A percentile compares a stretch with the other conserved stretches of the same genome.
Evolutionary conservation across 176 grass and related monocot species (phyloP).

Genomic region (Avena insularis): DNA sequence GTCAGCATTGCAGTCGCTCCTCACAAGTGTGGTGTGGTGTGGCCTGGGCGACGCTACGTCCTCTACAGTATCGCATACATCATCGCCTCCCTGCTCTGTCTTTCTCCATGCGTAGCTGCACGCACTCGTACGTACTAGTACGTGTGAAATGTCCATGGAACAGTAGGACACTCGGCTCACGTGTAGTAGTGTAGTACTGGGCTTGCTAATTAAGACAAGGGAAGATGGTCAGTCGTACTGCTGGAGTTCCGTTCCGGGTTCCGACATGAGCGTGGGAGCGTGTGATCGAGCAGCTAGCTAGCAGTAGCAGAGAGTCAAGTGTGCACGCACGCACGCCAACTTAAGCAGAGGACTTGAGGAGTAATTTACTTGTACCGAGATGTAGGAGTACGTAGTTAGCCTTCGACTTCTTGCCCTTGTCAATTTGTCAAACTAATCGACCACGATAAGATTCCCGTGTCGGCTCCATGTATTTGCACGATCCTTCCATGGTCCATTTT

Average conservation of each 20-base stretch:
- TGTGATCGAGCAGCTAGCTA: background rate
- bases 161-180: background rate
- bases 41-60: background rate
- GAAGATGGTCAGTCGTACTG: background rate
- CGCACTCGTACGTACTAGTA: background rate
- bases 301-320: background rate
- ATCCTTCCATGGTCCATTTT: background rate
- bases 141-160: background rate
- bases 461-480: background rate
- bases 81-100: background rate
- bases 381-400: background rate
- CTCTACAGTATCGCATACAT: background rate
- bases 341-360: background rate
- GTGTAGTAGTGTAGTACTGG: background rate
- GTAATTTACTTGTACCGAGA: background rate
- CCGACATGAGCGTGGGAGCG: conserved; percentile 25
- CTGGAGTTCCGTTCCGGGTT: background rate
- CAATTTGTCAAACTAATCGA: background rate
- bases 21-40: background rate
- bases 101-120: background rate
- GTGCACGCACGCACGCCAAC: conserved; percentile 8
- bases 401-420: background rate
- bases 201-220: background rate
- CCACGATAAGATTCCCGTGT: background rate
- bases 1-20: background rate